phyloP scores from a whole-genome alignment of 768 basidiomycete species.

The Tylopilus sp. region DNA sequence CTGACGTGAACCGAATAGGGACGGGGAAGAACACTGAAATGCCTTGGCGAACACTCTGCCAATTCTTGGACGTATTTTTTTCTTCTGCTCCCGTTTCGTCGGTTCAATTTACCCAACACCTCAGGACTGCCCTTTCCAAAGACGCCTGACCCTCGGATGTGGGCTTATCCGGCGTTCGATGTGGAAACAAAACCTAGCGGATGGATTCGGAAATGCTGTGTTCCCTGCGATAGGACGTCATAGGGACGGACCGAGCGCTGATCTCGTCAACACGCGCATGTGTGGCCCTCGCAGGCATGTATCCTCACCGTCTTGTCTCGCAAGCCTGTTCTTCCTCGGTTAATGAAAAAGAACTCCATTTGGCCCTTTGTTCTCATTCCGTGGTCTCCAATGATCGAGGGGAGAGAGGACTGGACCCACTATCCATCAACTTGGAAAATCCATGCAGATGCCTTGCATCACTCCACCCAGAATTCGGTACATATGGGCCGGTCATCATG shows the following conservation, averaged over 20 bases:
- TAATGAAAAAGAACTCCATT: slow-evolving; percentile 17
- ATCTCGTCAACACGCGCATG: slow-evolving; percentile 3
- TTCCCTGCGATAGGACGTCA: background rate
- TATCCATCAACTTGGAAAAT: slow-evolving; percentile 42
- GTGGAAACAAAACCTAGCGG: background rate
- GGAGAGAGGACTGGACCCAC: slow-evolving; percentile 55
- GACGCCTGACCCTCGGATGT: background rate
- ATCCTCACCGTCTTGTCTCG: slow-evolving; percentile 40
- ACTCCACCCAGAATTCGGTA: slow-evolving; percentile 43
- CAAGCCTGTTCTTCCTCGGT: slow-evolving; percentile 33
- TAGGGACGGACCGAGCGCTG: background rate
- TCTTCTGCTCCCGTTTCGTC: background rate
- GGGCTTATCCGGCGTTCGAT: background rate
- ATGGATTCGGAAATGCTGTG: background rate
- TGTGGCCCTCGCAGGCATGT: slow-evolving; percentile 3
- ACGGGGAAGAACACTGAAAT: background rate
- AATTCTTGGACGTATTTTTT: background rate
- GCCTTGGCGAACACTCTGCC: background rate
- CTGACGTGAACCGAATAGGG: background rate
- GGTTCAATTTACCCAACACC: background rate
- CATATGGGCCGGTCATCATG: background rate
- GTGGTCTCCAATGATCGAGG: slow-evolving; percentile 45
- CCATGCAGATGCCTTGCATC: slow-evolving; percentile 36
- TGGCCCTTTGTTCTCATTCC: slow-evolving; percentile 13
- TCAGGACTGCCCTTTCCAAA: background rate